Conservation (phyloP, 2,329 filamentous ascomycete species). For the Aspergillus fumigatiaffinis region DNA sequence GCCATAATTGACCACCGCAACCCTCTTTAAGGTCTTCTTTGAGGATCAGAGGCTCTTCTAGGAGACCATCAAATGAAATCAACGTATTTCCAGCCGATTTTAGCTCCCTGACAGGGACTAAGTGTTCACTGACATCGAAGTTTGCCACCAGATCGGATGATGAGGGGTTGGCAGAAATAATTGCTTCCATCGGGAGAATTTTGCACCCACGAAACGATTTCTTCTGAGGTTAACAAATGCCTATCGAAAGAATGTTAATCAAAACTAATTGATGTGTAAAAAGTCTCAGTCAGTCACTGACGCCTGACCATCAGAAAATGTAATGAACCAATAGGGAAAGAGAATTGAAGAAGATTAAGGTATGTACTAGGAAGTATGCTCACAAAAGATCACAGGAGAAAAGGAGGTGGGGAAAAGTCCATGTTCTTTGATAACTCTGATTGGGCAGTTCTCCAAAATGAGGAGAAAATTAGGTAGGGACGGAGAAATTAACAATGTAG, state of each 20-base stretch:
- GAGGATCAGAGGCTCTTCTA: conserved; percentile 66
- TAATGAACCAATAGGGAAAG: background rate
- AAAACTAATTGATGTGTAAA: background rate
- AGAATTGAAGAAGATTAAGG: background rate
- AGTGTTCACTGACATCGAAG: conserved; percentile 50
- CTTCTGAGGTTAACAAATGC: background rate
- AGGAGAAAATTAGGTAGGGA: background rate
- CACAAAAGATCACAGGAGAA: background rate
- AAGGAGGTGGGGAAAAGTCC: background rate
- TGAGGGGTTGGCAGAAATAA: conserved; percentile 9
- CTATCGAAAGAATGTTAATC: background rate
- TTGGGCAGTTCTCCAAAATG: background rate
- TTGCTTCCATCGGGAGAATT: conserved; percentile 7
- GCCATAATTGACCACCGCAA: conserved; percentile 93
- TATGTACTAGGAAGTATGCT: background rate
- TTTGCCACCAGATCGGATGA: conserved; percentile 24
- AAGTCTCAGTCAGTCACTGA: background rate
- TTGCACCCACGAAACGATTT: background rate
- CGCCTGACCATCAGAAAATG: background rate
- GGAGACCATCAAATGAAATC: conserved; percentile 68
- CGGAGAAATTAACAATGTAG: background rate
- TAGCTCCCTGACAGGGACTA: conserved; percentile 52
- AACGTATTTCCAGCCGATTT: conserved; percentile 51
- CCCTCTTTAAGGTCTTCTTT: conserved; percentile 83
- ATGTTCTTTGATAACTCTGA: background rate